These are phyloP conservation scores for Coniella vitis DNA, from an alignment of 2,329 filamentous ascomycete genomes.

Conservation along the genomic window DNA sequence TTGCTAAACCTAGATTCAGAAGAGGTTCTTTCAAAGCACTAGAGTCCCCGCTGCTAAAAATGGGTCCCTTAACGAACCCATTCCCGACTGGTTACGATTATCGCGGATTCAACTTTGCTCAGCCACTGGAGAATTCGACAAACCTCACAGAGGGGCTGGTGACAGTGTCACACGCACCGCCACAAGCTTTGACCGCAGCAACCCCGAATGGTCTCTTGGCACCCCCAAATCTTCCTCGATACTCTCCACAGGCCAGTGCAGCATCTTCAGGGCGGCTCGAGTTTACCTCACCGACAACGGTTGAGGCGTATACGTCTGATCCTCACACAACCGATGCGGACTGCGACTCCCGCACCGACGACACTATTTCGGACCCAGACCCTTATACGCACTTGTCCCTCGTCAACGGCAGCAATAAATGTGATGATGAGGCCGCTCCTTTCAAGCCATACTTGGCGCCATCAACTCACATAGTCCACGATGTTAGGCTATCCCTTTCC, in stretches of 20 bases:
- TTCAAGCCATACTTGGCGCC: background rate
- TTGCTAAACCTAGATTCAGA: conserved; percentile 20
- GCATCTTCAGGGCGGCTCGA: conserved; percentile 8
- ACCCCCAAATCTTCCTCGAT: conserved; percentile 6
- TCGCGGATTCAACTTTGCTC: conserved; percentile 19
- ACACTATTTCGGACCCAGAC: conserved; percentile 13
- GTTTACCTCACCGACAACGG: conserved; percentile 14
- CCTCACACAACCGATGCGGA: conserved; percentile 14
- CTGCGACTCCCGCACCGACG: conserved; percentile 13
- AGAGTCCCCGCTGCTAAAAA: conserved; percentile 15
- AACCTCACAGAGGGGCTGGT: background rate
- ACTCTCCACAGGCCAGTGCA: conserved; percentile 4
- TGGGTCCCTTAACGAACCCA: conserved; percentile 13
- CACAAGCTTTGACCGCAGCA: background rate
- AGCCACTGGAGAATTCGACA: conserved; percentile 11
- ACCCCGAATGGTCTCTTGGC: background rate
- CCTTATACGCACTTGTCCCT: conserved; percentile 9
- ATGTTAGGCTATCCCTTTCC: background rate
- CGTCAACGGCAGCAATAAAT: background rate
- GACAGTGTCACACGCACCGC: background rate
- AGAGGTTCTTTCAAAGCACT: conserved; percentile 19
- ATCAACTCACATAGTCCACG: background rate
- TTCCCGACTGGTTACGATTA: conserved; percentile 1
- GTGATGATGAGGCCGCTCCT: background rate
- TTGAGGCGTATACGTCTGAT: conserved; percentile 11